Conservation (phyloP, 1,284 basidiomycete genomes). For the Cryptococcus depauperatus region DNA sequence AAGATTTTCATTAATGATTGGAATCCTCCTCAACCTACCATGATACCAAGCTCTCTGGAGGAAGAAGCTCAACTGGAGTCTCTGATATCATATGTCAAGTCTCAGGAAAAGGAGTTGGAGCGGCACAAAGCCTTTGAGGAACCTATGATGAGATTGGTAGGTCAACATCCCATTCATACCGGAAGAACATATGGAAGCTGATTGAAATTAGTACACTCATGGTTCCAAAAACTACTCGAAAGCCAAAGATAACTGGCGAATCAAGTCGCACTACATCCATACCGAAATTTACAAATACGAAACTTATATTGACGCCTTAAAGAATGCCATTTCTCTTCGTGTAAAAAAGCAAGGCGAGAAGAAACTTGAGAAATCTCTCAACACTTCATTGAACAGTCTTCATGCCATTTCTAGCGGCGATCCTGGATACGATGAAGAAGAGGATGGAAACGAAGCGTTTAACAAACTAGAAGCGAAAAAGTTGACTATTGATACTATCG, state of each 20-base stretch:
- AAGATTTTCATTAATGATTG: constrained; percentile 83
- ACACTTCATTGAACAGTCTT: constrained; percentile 16
- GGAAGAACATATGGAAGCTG: too few species aligned
- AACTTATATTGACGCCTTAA: constrained; percentile 84
- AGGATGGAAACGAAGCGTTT: background rate
- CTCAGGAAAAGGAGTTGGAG: constrained; percentile 69
- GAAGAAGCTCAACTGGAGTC: constrained; percentile 88
- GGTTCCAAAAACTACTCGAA: constrained; percentile 66
- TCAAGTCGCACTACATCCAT: constrained; percentile 76
- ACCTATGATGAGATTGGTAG: constrained; percentile 72
- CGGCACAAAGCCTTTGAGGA: constrained; percentile 74
- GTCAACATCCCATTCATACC: too few species aligned
- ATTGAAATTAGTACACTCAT: constrained; percentile 58
- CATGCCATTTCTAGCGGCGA: background rate
- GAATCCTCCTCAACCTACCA: constrained; percentile 78
- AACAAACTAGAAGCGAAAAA: too few species aligned
- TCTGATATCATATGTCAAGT: constrained; percentile 66
- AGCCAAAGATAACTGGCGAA: constrained; percentile 84
- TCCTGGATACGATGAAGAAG: background rate
- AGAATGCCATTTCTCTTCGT: constrained; percentile 67
- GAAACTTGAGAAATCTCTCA: constrained; percentile 55
- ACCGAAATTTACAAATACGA: constrained; percentile 93
- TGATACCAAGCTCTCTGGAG: constrained; percentile 72
- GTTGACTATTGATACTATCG: background rate
- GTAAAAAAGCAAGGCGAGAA: constrained; percentile 79